Evolutionary conservation across 1,284 basidiomycete genomes (phyloP).

Genomic region (Lentinula novae-zelandiae): DNA sequence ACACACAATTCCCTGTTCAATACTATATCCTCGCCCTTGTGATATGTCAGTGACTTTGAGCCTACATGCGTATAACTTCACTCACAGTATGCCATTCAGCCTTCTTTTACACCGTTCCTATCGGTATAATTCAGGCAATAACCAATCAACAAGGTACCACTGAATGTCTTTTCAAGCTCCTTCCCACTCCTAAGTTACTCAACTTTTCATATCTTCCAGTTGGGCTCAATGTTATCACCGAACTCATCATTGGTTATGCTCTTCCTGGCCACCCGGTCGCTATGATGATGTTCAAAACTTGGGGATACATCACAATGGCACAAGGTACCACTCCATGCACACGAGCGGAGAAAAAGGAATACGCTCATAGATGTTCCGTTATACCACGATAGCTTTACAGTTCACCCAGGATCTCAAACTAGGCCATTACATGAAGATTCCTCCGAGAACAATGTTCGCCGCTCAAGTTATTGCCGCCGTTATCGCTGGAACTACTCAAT

Average conservation of each 20-base stretch:
- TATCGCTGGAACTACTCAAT: constrained; percentile 36
- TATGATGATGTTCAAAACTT: constrained; percentile 33
- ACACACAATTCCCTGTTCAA: constrained; percentile 27
- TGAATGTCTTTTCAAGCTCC: constrained; percentile 14
- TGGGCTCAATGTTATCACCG: constrained; percentile 40
- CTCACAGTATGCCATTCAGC: constrained; percentile 16
- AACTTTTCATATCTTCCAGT: constrained; percentile 28
- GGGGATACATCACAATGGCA: constrained; percentile 43
- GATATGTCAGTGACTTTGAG: constrained; percentile 13
- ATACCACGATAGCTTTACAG: constrained; percentile 13
- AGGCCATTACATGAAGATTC: constrained; percentile 53
- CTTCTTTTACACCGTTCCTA: constrained; percentile 34
- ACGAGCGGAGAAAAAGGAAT: background rate
- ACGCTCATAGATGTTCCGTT: constrained; percentile 35
- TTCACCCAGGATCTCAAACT: constrained; percentile 53
- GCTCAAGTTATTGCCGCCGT: constrained; percentile 43
- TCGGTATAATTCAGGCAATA: constrained; percentile 44
- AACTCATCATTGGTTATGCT: constrained; percentile 47
- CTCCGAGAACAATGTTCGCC: constrained; percentile 41
- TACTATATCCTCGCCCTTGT: constrained; percentile 20
- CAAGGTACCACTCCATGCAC: constrained; percentile 14
- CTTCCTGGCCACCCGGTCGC: constrained; percentile 41
- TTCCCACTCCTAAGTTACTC: constrained; percentile 33
- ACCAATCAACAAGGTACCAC: constrained; percentile 21
- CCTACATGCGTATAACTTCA: background rate